A percentile compares a stretch with the other conserved stretches of the same genome.
Conservation (phyloP, 2,329 filamentous ascomycete species). For the Diaporthe citriasiana region DNA sequence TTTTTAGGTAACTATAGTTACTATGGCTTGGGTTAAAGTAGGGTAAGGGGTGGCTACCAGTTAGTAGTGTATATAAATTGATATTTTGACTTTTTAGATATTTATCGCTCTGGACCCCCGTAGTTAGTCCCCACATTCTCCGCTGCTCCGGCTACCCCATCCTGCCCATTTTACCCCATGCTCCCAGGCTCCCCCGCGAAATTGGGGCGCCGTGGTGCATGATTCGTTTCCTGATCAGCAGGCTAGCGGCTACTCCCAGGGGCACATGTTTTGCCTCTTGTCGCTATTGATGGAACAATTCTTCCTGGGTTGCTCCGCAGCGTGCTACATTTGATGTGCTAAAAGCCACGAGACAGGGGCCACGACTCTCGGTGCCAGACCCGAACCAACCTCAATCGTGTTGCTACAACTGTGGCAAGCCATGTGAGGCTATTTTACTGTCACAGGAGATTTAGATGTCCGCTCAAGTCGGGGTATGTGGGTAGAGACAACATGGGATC, state of each 20-base stretch:
- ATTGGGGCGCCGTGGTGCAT: background rate
- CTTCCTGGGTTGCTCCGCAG: background rate
- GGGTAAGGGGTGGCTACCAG: too few species aligned
- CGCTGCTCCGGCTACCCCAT: conserved; percentile 19
- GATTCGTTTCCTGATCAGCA: conserved; percentile 1
- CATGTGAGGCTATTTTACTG: background rate
- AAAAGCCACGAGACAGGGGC: background rate
- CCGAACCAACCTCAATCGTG: background rate
- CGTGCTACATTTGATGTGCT: background rate
- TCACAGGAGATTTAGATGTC: background rate
- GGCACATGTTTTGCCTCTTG: background rate
- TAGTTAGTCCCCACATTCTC: conserved; percentile 3
- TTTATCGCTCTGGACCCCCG: too few species aligned
- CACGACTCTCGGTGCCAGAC: conserved; percentile 14
- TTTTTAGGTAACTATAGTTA: too few species aligned
- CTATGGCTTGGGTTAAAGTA: too few species aligned
- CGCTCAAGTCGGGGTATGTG: background rate
- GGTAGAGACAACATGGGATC: background rate
- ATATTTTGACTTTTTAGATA: too few species aligned
- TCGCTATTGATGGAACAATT: conserved; percentile 43
- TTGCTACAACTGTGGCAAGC: background rate
- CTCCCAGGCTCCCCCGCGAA: background rate
- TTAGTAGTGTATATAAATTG: too few species aligned
- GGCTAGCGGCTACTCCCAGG: background rate
- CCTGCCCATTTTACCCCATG: background rate